Evolutionary conservation across 768 basidiomycete genomes (phyloP).

Genomic region (Naematelia aurantialba): DNA sequence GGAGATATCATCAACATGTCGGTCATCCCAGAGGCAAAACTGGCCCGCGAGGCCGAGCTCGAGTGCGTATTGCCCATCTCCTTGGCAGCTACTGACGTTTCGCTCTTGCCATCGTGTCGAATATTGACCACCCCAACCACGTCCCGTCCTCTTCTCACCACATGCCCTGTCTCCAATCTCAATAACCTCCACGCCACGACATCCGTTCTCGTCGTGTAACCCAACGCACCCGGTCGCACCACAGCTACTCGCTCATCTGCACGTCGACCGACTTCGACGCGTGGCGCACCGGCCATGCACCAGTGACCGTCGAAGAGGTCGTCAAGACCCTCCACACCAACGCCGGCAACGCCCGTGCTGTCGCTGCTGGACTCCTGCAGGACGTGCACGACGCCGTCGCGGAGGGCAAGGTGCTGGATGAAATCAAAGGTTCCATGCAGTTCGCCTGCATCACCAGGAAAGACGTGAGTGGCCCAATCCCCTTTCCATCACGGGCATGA

Average conservation of each 20-base stretch:
- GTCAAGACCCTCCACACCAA: slow-evolving; percentile 82
- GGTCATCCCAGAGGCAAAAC: slow-evolving; percentile 91
- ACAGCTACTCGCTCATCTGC: slow-evolving; percentile 82
- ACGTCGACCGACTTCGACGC: slow-evolving; percentile 86
- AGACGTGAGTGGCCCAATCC: slow-evolving; percentile 44
- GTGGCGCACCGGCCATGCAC: slow-evolving; percentile 74
- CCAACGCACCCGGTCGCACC: slow-evolving; percentile 1
- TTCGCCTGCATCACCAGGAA: slow-evolving; percentile 73
- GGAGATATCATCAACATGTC: slow-evolving; percentile 69
- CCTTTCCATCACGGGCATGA: background rate
- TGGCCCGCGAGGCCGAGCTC: slow-evolving; percentile 90
- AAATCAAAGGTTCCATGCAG: slow-evolving; percentile 77
- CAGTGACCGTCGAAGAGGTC: slow-evolving; percentile 87
- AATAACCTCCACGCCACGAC: background rate
- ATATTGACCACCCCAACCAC: background rate
- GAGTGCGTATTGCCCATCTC: slow-evolving; percentile 56
- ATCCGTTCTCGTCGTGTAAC: too few species aligned
- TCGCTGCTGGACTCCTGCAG: slow-evolving; percentile 51
- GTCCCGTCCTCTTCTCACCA: background rate
- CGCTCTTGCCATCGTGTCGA: background rate
- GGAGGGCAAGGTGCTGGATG: slow-evolving; percentile 60
- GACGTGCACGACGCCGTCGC: slow-evolving; percentile 58
- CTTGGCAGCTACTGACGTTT: background rate
- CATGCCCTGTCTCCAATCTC: background rate
- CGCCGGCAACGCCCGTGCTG: slow-evolving; percentile 73